A percentile compares a stretch with the other conserved stretches of the same genome.
phyloP scores from a whole-genome alignment of 345 rosid genomes.

The Passiflora organensis region DNA sequence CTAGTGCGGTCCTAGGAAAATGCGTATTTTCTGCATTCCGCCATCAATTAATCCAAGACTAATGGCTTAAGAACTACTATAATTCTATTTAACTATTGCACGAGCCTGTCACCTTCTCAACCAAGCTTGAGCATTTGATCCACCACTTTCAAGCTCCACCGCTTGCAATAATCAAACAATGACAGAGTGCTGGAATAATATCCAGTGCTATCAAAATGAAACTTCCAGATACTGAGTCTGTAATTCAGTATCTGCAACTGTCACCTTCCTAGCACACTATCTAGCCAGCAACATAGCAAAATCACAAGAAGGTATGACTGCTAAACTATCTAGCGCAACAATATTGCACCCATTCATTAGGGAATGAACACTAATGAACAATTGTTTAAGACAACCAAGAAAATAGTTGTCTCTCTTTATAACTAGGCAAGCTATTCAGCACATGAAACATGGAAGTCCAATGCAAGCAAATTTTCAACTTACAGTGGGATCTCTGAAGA shows the following conservation, averaged over 20 bases:
- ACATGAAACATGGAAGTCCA: background rate
- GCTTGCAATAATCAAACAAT: constrained; percentile 18
- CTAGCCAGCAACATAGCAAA: too few relatives aligned
- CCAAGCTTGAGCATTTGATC: constrained; percentile 97
- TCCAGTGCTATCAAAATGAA: constrained; percentile 4
- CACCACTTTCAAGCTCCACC: constrained; percentile 87
- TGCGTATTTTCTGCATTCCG: background rate
- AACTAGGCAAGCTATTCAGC: background rate
- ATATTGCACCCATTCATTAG: too few relatives aligned
- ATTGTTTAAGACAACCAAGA: background rate
- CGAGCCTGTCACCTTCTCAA: constrained; percentile 88
- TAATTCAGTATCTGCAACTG: too few relatives aligned
- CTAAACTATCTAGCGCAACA: too few relatives aligned
- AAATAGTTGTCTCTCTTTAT: too few relatives aligned
- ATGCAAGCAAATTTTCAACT: constrained; percentile 27
- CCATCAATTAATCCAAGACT: constrained; percentile 11
- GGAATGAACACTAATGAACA: too few relatives aligned
- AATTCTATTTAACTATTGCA: constrained; percentile 54
- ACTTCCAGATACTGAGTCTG: background rate
- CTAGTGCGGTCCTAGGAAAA: constrained; percentile 7
- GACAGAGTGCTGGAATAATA: too few relatives aligned
- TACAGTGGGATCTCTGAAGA: constrained; percentile 95
- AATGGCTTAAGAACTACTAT: constrained; percentile 24
- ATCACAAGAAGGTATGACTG: too few relatives aligned
- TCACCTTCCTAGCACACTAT: too few relatives aligned